Evolutionary conservation across 1,284 basidiomycete species (phyloP), one percentile per base, ranked within the genome.

Genomic region (Thecaphora thlaspeos): DNA sequence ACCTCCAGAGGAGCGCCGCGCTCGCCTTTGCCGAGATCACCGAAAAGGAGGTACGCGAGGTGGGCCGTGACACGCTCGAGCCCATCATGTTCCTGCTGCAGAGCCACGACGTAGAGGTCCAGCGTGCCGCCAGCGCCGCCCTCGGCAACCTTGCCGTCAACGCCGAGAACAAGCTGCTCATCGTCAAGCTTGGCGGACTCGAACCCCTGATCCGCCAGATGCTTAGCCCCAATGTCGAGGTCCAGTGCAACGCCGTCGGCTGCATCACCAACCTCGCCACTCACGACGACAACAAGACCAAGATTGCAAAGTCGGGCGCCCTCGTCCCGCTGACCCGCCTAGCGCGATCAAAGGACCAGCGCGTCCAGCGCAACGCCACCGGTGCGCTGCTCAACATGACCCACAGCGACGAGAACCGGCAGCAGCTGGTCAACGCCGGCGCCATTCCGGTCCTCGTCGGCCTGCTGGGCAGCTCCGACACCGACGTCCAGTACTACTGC

Each of bases 241-340:
- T 99, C 2, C 95, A 98, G 80, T 99, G 95, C 82, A 99, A 99
- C 77, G 95, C 95, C n/a, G 95, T 99, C 34, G 95, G 95, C 34
- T 98, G 95, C 79, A 93, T 99, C 51, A 99, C 95, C 34, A 99
- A 99, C 79, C 84, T 99, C 49, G 95, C 95, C 18, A 98, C 94
- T 2, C 94, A 98, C 81, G 93, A 99, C 76, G 95, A 99, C 79
- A 99, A 99, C 85, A 99, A 99, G 84, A 96, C 93, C 45, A 96
- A 95, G 84, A 99, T 99, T 62, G 95, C 95, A 49, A 97, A 97
- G 82, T 97, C 93, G 4, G 95, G 95, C 47, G 95, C 95, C 15
- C 82, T 99, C 46, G 91, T 97, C 23, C 95, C 95, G 36, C 85
- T 99, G 38, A 98, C 95, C 41, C 86, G 95, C 45, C 84, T 99